phyloP scores from a whole-genome alignment of 805 yeast species.

The Candida khao-thaluensis region DNA sequence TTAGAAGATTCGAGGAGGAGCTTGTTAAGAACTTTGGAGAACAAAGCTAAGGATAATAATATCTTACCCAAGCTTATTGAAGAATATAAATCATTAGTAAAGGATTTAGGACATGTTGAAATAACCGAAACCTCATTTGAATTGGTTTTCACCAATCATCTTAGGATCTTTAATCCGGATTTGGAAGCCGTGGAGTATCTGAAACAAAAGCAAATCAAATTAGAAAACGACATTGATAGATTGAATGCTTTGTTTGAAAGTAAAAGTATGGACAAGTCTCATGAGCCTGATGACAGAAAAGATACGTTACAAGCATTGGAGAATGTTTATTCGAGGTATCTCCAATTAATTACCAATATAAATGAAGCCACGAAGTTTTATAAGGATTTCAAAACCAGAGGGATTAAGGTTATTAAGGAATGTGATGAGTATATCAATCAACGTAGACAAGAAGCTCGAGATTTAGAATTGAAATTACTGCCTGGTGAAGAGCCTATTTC shows the following conservation, averaged over 20 bases:
- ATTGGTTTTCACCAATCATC: constrained; percentile 38
- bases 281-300: constrained; percentile 35
- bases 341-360: constrained; percentile 58
- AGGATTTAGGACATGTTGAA: constrained; percentile 4
- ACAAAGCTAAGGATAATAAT: constrained; percentile 46
- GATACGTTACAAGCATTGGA: constrained; percentile 53
- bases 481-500: constrained; percentile 9
- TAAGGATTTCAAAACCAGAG: constrained; percentile 52
- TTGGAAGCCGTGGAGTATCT: constrained; percentile 43
- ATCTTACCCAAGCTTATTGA: constrained; percentile 54
- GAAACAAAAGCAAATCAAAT: constrained; percentile 28
- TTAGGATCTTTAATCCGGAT: constrained; percentile 51
- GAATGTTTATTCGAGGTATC: constrained; percentile 47
- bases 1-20: constrained; percentile 38
- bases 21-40: constrained; percentile 42
- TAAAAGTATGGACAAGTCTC: constrained; percentile 13
- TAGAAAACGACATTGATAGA: constrained; percentile 39
- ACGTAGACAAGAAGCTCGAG: constrained; percentile 53
- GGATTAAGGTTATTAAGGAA: constrained; percentile 44
- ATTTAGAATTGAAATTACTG: constrained; percentile 36
- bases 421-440: constrained; percentile 52
- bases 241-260: constrained; percentile 30
- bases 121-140: constrained; percentile 31
- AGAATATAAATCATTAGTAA: constrained; percentile 33
- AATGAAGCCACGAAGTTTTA: constrained; percentile 73